Evolutionary conservation across 73 alveolate species (phyloP).

Genomic region (Paramecium bursaria): DNA sequence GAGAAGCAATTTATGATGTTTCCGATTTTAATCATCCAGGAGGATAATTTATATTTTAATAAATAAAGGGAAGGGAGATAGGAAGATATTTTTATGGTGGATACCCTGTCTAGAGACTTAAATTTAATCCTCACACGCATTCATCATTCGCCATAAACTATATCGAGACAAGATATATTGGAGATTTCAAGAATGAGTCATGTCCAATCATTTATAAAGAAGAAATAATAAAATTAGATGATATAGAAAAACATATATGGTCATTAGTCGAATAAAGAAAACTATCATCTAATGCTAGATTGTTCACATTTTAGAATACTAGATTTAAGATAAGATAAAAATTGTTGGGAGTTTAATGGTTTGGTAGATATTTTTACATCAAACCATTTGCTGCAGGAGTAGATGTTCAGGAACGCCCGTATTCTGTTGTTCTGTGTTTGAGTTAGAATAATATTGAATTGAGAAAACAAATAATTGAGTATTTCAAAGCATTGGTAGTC

Average conservation of each 20-base stretch:
- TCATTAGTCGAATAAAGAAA: constrained; percentile 1
- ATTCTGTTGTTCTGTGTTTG: constrained; percentile 35
- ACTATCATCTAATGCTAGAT: neutral
- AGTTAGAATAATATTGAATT: constrained; percentile 47
- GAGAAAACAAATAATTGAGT: constrained; percentile 59
- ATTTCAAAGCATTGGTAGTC: constrained; percentile 1
- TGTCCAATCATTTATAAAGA: constrained; percentile 20
- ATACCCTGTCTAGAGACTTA: neutral
- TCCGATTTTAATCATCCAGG: constrained; percentile 70
- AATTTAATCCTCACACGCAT: constrained; percentile 27
- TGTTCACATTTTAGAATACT: constrained; percentile 38
- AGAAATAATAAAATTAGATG: neutral
- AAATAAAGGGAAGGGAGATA: constrained; percentile 59
- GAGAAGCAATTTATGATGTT: constrained; percentile 62
- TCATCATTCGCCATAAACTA: constrained; percentile 62
- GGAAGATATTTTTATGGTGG: constrained; percentile 68
- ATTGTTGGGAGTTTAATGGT: constrained; percentile 64
- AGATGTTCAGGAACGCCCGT: constrained; percentile 50
- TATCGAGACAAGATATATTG: constrained; percentile 53
- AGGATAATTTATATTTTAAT: constrained; percentile 57
- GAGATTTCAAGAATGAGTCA: constrained; percentile 67
- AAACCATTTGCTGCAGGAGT: constrained; percentile 27
- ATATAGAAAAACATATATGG: constrained; percentile 30
- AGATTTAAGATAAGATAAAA: constrained; percentile 5
- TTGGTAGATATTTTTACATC: constrained; percentile 65